Evolutionary conservation across 2,329 filamentous ascomycete species (phyloP), one percentile per base, ranked within the genome.

Genomic region (Diatrype stigma): DNA sequence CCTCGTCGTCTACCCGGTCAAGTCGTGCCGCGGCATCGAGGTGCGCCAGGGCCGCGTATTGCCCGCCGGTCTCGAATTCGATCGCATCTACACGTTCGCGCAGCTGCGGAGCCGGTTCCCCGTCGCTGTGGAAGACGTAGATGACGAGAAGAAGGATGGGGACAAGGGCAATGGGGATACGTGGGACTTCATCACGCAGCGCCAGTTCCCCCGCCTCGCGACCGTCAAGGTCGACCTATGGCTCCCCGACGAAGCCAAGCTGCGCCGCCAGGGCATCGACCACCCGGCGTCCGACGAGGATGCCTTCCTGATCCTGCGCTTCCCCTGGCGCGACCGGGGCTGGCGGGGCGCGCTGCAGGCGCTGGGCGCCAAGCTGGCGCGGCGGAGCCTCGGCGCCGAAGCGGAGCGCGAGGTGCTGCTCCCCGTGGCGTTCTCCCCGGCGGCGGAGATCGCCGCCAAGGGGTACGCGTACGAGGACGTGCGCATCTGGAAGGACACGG

Each of bases 41-140:
- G 69, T 96, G 45, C 71, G 80, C 47, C 72, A 77, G 54, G 81
- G 81, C 53, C 79, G 81, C 49, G 77, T 94, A 16, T 70, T 89
- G 44, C 73, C 81, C 6, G 82, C 81, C 2, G 90, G 91, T 2
- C 76, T 96, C 51, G 80, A 86, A 65, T 88, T 87, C 67, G 91
- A 96, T 69, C 82, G 90, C 6, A 81, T 93, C 59, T 96, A 91
- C 73, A 86, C 84, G 45, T 89, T 96, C 65, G 90, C 88, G 2
- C 86, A 92, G 67, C 73, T 80, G 54, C 73, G 73, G 65, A 76
- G 73, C 60, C 71, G 73, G 35, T 77, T 77, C 53, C 73, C 76
- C 2, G 69, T 72, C 17, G 52, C 64, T 16, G 58, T 67, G n/a
- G 64, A 70, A 46, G 62, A 63, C 12, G 59, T 66, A 14, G 62